phyloP scores from a whole-genome alignment of 2,329 filamentous ascomycete genomes.

The Aspergillus tamarii region DNA sequence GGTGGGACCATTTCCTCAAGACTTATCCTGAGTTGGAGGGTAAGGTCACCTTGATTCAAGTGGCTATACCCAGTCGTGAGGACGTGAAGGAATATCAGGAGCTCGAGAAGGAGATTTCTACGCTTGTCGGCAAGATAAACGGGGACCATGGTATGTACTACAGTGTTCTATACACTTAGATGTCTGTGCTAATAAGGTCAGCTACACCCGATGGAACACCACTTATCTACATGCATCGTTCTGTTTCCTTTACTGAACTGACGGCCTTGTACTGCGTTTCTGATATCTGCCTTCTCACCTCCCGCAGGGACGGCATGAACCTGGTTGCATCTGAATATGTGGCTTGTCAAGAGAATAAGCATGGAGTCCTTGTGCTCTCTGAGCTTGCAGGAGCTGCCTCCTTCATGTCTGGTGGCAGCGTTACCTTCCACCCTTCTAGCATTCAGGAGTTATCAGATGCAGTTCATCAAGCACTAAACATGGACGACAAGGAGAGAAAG shows the following conservation, averaged over 20 bases:
- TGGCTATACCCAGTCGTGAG: conserved; percentile 80
- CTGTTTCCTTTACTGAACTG: conserved; percentile 87
- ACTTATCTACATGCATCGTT: conserved; percentile 94
- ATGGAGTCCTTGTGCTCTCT: conserved; percentile 89
- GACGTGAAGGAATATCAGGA: conserved; percentile 97
- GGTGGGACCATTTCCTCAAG: conserved; percentile 87
- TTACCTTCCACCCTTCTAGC: conserved; percentile 96
- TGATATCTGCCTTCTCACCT: conserved; percentile 85
- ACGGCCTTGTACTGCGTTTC: conserved; percentile 89
- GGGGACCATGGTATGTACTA: conserved; percentile 77
- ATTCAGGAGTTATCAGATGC: conserved; percentile 87
- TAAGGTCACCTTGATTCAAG: conserved; percentile 89
- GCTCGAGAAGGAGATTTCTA: conserved; percentile 84
- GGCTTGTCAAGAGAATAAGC: conserved; percentile 80
- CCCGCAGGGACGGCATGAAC: conserved; percentile 95
- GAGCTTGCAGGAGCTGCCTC: conserved; percentile 95
- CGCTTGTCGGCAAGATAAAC: conserved; percentile 91
- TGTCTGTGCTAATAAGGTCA: conserved; percentile 29
- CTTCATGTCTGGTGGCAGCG: conserved; percentile 75
- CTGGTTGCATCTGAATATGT: conserved; percentile 97
- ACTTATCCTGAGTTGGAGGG: conserved; percentile 93
- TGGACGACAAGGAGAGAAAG: conserved; percentile 78
- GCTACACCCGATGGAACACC: conserved; percentile 93
- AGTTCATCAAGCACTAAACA: conserved; percentile 83
- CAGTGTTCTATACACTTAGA: too few species aligned